Evolutionary conservation across 164 flowering plant species (phyloP), one percentile per base, ranked within the genome.

Genomic region (Aristolochia californica): DNA sequence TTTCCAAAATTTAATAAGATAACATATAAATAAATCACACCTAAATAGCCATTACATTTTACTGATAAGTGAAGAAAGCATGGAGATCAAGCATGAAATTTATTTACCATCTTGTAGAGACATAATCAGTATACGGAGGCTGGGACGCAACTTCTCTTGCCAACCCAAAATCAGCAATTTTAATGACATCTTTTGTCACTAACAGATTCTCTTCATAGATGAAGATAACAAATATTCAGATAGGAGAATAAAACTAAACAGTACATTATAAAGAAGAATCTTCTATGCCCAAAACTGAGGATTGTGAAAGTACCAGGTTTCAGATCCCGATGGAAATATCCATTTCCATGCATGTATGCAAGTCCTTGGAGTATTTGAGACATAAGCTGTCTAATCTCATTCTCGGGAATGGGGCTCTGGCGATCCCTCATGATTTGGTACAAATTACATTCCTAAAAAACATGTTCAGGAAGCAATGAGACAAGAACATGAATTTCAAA

Each of bases 121-220:
- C 95, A 80, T 87, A 87, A 64, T 87, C 91, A 56, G 96, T 90
- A 63, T 78, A 90, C 28, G 97, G 97, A 61, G 94, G 85, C 58
- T 48, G 34, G 22, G 94, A 87, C n/a, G 77, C 57, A 24, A 87
- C 74, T 77, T 90, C 97, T 67, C 97, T 78, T 54, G 91, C 94
- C 70, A 90, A 72, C 63, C 97, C 95, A 70, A 90, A 85, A 70
- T 90, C 97, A 74, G 94, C 97, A 77, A 90, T 80, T 72, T 90
- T 90, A 54, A 90, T 81, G 21, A 72, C 53, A 34, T 80, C 78
- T 56, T 79, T 72, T 53, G 97, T 82, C 67, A 85, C 95, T 73
- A 90, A 75, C 72, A 90, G 72, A 61, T 90, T 90, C 75, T 90
- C 97, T 88, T 48, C 15, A 72, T 21, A 40, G 40, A 28, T 22